Percentiles rank a stretch among this genome's conserved stretches.
Evolutionary conservation across 202 grass and related monocot genomes (phyloP).

Genomic region (Zizania palustris): DNA sequence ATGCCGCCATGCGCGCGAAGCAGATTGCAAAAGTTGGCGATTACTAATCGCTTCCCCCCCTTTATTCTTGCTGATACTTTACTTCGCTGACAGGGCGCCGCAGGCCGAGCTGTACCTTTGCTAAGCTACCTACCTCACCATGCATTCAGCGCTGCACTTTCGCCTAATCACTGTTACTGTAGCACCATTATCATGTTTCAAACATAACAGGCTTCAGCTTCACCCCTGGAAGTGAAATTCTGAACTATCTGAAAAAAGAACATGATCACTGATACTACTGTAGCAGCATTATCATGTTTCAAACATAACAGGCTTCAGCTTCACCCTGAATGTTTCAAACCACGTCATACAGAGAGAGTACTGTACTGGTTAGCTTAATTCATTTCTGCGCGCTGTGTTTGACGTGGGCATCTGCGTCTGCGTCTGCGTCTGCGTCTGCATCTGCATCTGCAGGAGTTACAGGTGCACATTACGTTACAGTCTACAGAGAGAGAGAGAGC

Average conservation of each 20-base stretch:
- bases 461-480: not conserved
- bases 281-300: no score
- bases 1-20: conserved; percentile 19
- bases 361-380: not conserved
- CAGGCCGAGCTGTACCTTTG: not conserved
- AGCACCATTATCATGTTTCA: not conserved
- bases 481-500: no score
- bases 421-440: not conserved
- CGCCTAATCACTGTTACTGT: not conserved
- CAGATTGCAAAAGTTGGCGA: conserved; percentile 24
- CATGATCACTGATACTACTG: no score
- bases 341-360: not conserved
- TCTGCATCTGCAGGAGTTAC: not conserved
- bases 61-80: conserved; percentile 37
- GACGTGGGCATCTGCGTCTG: not conserved
- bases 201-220: no score
- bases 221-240: no score
- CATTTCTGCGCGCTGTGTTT: not conserved
- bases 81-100: conserved; percentile 7
- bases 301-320: no score
- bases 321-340: no score
- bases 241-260: not conserved
- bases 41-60: conserved; percentile 27
- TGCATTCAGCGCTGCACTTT: not conserved
- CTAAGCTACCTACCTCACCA: not conserved